Base-by-base conservation (phyloP, 148 eudicot species). In the Drosera capensis region DNA sequence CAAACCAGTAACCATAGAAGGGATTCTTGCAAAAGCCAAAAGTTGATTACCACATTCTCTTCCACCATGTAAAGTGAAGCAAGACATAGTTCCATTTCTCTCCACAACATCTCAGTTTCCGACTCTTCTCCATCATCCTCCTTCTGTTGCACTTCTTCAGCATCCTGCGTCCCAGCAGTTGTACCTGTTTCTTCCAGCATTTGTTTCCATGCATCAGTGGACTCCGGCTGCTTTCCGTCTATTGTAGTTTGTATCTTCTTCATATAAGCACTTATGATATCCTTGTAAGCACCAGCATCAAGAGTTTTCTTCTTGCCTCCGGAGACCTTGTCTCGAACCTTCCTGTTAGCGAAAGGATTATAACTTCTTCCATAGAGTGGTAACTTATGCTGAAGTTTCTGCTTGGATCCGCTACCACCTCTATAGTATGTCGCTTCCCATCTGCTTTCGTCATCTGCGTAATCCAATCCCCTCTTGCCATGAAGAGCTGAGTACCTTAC, bases 31-130 rank as follows among this genome's bases (percentile, higher is more conserved):
- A 41, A 41, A n/a, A 12, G 16, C n/a, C 11, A 11, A 12, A 23
- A 45, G 14, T 3, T 45, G 2, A 9, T 20, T 55, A 81, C 92
- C 86, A 74, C 75, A 30, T 60, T 49, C 2, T 67, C 76, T 29
- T 85, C 80, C 45, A 82, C 74, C 56, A 70, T 73, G 59, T 78
- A 74, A 7, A 67, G 62, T 6, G 99, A 69, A 28, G 95, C 86
- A 52, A 81, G 45, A 39, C 82, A 76, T 15, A 76, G 65, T 41
- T 92, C 99, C 95, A 92, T 72, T 67, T 85, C 90, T 57, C 78
- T 74, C 70, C 84, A 92, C 65, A 90, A 49, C 74, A 78, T 72
- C 43, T 74, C 90, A 14, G 81, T 57, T 68, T 85, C 99, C 0
- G 93, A 63, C 47, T 72, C 73, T 9, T 64, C 56, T 11, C 63